Evolutionary conservation across 2,329 filamentous ascomycete species (phyloP), one percentile per base, ranked within the genome.

Genomic region (Parascedosporium putredinis): DNA sequence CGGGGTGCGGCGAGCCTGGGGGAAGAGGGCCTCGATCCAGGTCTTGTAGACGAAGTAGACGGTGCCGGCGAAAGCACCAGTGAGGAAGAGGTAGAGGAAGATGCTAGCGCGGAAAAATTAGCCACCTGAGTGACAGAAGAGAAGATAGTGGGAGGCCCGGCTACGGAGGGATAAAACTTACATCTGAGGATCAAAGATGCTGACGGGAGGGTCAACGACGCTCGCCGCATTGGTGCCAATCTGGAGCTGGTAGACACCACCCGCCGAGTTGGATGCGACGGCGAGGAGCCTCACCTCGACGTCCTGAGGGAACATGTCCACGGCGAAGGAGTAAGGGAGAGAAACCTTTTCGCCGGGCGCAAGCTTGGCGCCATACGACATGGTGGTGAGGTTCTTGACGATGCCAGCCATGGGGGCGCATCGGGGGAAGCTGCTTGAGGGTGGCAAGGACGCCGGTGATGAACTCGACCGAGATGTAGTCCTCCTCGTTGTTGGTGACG

Each of bases 41-140:
- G 91, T 95, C 74, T 85, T 93, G 80, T 98, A 98, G 72, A 96
- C 88, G 69, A 95, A 95, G 81, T 91, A 96, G 65, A 85, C 79
- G 49, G 84, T 88, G 54, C 86, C 89, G 56, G 71, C 81, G 65
- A 95, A 94, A 55, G 76, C 79, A 54, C 77, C 83, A 49, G 84
- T 74, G 59, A 98, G 85, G 74, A 97, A 83, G 64, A 95, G 76
- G 75, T 97, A 97, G 55, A 98, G 82, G 82, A 98, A 98, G 72
- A 97, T 88, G 64, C 93, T 97, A 36, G n/a, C n/a, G n/a, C n/a
- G n/a, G n/a, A n/a, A n/a, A n/a, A n/a, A n/a, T n/a, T n/a, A n/a
- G n/a, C n/a, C n/a, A n/a, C n/a, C n/a, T n/a, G n/a, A n/a, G n/a
- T n/a, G n/a, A n/a, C n/a, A n/a, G n/a, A n/a, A n/a, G n/a, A n/a